Base-by-base conservation (phyloP, 495 filamentous ascomycete species). In the Neurospora hispaniola region DNA sequence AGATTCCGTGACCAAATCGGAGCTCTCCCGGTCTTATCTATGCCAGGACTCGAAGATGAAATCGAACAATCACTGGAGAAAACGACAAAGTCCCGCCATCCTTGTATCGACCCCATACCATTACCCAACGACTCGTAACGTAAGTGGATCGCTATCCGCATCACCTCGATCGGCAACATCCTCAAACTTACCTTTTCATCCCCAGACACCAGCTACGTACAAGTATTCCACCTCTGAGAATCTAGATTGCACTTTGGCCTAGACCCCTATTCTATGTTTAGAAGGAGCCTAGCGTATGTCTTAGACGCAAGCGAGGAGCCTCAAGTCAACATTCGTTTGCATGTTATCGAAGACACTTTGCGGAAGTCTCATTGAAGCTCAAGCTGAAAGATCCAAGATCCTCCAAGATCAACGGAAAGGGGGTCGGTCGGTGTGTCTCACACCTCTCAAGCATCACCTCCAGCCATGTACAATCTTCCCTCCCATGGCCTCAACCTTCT, bases 401-500 rank as follows among this genome's bases (percentile, higher is more conserved):
- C 31, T 18, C 23, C 48, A 27, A 6, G 3, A 62, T 66, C 14
- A 35, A 38, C 23, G 4, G 12, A 38, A 66, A 66, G 1, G 54
- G 54, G 54, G 27, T 38, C 14, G 5, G 54, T 35, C 54, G 16
- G 11, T 9, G 23, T 35, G 6, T 66, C 54, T 62, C 54, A 7
- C 54, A 16, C 14, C 14, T 46, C 23, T 66, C 54, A 66, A 66
- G 54, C 54, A 35, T 35, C 54, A 40, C 71, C 54, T 40, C 73
- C 40, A 16, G 70, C 40, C 77, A 79, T 70, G 69, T 80, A 80
- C 66, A 80, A 39, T 23, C 78, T 71, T 3, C 78, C 78, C 69
- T 81, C 79, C 78, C 79, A 80, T 2, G 79, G 71, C 62, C 78
- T 72, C 71, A 80, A 43, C 46, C 5, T 74, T 41, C 70, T 72